phyloP scores from a whole-genome alignment of 1,284 basidiomycete species.

The Ganoderma sinense region DNA sequence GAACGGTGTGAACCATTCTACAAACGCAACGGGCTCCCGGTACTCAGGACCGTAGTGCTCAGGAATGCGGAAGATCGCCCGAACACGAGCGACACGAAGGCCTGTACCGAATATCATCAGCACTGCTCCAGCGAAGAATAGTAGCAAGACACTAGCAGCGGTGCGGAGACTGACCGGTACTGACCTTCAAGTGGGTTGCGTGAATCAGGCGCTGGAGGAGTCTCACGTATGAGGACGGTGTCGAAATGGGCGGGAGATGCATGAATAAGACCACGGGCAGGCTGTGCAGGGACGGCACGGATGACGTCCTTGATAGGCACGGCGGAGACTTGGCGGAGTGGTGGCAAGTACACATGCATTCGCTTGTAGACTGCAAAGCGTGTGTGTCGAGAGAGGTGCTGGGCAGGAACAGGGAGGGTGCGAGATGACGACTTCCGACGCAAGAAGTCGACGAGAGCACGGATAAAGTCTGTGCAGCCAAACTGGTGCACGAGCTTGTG shows the following conservation, averaged over 20 bases:
- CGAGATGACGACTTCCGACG: neutral
- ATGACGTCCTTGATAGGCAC: conserved; percentile 12
- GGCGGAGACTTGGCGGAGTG: conserved; percentile 9
- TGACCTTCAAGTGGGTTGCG: neutral
- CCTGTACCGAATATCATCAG: conserved; percentile 6
- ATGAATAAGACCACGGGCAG: conserved; percentile 1
- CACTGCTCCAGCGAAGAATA: neutral
- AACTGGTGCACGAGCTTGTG: conserved; percentile 6
- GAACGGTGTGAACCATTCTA: conserved; percentile 37
- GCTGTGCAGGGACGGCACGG: conserved; percentile 10
- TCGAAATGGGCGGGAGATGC: conserved; percentile 13
- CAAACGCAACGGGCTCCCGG: conserved; percentile 27
- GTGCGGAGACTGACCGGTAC: neutral
- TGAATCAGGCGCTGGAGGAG: neutral
- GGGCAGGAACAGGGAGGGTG: neutral
- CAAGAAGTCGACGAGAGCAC: conserved; percentile 17
- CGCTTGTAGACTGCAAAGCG: conserved; percentile 16
- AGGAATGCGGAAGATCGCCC: conserved; percentile 21
- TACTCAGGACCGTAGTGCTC: conserved; percentile 1
- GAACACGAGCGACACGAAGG: conserved; percentile 28
- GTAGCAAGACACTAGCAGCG: too few species aligned
- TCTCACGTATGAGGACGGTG: conserved; percentile 8
- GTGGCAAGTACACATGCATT: conserved; percentile 9
- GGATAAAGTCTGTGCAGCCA: conserved; percentile 20
- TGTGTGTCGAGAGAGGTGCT: neutral